Evolutionary conservation across 1,284 basidiomycete genomes (phyloP), one percentile per base, ranked within the genome.

Genomic region (Tremellales sp.): DNA sequence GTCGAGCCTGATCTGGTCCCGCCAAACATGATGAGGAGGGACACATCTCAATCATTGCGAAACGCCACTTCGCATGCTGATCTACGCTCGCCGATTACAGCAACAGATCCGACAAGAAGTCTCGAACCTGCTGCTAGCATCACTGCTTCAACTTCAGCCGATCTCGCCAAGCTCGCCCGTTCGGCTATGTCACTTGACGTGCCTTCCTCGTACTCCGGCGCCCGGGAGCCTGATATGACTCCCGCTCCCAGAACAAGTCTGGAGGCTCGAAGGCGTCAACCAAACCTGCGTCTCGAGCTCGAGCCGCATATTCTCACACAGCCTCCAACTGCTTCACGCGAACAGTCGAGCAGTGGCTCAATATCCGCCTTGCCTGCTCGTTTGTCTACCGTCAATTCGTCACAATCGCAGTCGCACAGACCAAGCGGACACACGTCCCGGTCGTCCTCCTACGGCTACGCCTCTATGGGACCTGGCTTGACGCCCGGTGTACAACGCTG

Each of bases 221-320:
- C 19, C 10, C 13, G 24, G 25, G 15, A 29, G n/a, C 43, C 24
- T n/a, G 27, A 27, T 19, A 21, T 8, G 7, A 7, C 19, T 7
- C 36, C 13, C 11, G 36, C 19, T 31, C 29, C 29, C 7, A 39
- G 19, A 10, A 52, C 45, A 21, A 49, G 63, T 23, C 49, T 73
- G 21, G 74, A 75, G 40, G 50, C 64, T 0, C 54, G 74, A 7
- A 53, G 73, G 2, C 65, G 64, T 21, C 72, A 74, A 42, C 69
- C 69, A 1, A 66, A 64, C n/a, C 55, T 73, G 8, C 62, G 70
- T 0, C 53, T 75, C 29, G 69, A 75, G 21, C 58, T 75, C 31
- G 70, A 73, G 23, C 60, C 71, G 0, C 55, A 62, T 19, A 51
- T 64, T 1, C 46, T 74, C 1, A 46, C 37, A 19, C 53, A 51